Base-by-base conservation (phyloP, 768 basidiomycete genomes). In the Boletus reticulatus region DNA sequence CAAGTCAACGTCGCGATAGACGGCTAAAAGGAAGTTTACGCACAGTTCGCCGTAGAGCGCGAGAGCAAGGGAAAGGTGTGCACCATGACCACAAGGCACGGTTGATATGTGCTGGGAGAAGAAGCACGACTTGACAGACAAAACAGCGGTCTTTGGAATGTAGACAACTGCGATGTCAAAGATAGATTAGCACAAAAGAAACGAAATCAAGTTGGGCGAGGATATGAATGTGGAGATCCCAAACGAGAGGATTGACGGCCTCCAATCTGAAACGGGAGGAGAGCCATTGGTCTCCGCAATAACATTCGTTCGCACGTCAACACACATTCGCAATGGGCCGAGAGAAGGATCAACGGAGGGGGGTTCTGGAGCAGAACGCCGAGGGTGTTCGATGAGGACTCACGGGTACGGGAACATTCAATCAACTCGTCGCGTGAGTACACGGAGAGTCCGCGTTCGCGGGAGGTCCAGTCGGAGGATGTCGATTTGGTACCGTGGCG, bases 11-110 rank as follows among this genome's bases (percentile, higher is more conserved):
- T 48, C 48, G 48, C 39, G 41, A 53, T 43, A 39, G 48, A 50
- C n/a, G 44, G 32, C 19, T 19, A 45, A 45, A 39, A 36, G 34
- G 20, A 55, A 24, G 42, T 44, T 52, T 49, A 72, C 81, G 72
- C 66, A 88, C 88, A 84, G 69, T 70, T 91, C 88, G 31, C 72
- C 74, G 55, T 85, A 85, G 20, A 91, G 72, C 13, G 84, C 88
- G 27, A 87, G 69, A 12, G 88, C 73, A 6, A 89, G 77, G 36
- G 80, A 76, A 34, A 89, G 76, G 46, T 82, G 81, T 4, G 87
- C 85, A 38, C 73, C 79, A 34, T 79, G 75, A 3, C 87, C 88
- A 63, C 79, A 81, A 11, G 80, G 79, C 27, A 71, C 71, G 14
- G 73, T 59, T 0, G 78, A 63, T 34, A 88, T 79, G 43, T 66